Evolutionary conservation across 768 basidiomycete genomes (phyloP).

Genomic region (Boletus pseudopeckii): DNA sequence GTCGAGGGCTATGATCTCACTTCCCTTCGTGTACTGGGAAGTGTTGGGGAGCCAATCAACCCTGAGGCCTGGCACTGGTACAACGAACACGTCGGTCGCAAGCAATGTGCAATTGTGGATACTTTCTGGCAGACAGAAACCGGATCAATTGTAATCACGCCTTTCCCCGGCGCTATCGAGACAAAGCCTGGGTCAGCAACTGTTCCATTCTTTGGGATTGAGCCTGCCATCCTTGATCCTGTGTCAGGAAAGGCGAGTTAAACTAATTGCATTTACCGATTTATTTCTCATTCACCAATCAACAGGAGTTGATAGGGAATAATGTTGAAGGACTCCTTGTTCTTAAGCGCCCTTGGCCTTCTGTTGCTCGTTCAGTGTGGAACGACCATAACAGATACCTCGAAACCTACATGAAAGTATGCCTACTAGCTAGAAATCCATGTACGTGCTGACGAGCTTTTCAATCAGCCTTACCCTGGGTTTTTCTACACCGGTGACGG

Average conservation of each 20-base stretch:
- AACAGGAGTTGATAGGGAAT: constrained; percentile 67
- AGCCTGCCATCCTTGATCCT: constrained; percentile 84
- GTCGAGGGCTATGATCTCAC: constrained; percentile 80
- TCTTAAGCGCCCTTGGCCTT: constrained; percentile 88
- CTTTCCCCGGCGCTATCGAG: constrained; percentile 92
- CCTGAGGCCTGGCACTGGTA: constrained; percentile 99
- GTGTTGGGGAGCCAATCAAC: constrained; percentile 98
- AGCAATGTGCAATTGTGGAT: constrained; percentile 90
- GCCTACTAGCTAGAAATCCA: constrained; percentile 6
- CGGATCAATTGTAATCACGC: constrained; percentile 91
- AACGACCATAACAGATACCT: constrained; percentile 86
- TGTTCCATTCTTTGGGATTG: constrained; percentile 96
- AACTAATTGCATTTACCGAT: not conserved
- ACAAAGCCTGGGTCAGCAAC: constrained; percentile 97
- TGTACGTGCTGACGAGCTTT: constrained; percentile 39
- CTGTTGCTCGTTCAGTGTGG: constrained; percentile 90
- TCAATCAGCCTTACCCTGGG: constrained; percentile 71
- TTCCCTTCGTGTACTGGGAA: constrained; percentile 82
- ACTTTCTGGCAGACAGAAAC: constrained; percentile 99
- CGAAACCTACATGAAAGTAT: constrained; percentile 68
- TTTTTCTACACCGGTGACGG: constrained; percentile 98
- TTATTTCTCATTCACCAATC: not conserved
- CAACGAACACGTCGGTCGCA: constrained; percentile 88
- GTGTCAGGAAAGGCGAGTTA: constrained; percentile 58
- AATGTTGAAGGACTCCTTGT: constrained; percentile 89